Percentiles rank a stretch among this genome's conserved stretches.
These are phyloP conservation scores for Harringtonia aguacate DNA, from an alignment of 2,329 filamentous ascomycete species.

Conservation along the genomic window DNA sequence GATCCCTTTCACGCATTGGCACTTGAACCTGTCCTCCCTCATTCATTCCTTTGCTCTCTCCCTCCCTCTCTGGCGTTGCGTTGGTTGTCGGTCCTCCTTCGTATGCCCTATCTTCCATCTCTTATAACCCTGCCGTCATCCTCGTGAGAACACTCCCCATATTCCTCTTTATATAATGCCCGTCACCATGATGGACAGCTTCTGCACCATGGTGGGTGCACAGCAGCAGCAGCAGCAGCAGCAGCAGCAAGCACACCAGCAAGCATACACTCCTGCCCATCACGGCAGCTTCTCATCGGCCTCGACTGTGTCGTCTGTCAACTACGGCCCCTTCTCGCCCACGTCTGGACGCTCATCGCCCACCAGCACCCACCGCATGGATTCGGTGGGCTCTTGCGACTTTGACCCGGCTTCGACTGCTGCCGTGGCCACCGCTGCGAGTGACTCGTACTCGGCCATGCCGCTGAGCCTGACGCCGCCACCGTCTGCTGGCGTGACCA, in stretches of 20 bases:
- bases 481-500: slow-evolving; percentile 13
- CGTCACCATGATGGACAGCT: not conserved
- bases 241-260: not conserved
- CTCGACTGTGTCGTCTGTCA: slow-evolving; percentile 20
- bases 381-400: slow-evolving; percentile 24
- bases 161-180: no score
- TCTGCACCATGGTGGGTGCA: not conserved
- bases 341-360: slow-evolving; percentile 33
- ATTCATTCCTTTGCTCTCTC: not conserved
- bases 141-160: no score
- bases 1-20: no score
- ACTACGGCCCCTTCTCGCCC: slow-evolving; percentile 33
- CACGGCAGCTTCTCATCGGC: slow-evolving; percentile 25
- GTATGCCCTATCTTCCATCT: not conserved
- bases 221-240: not conserved
- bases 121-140: not conserved
- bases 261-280: slow-evolving; percentile 4
- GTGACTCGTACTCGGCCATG: slow-evolving; percentile 16
- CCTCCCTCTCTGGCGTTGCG: no score
- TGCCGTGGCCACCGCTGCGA: not conserved
- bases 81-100: no score
- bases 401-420: slow-evolving; percentile 2
- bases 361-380: slow-evolving; percentile 19
- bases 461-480: slow-evolving; percentile 22
- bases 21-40: not conserved